These are phyloP conservation scores for Cercospora janseana DNA, from an alignment of 2,329 filamentous ascomycete genomes.

Conservation along the genomic window DNA sequence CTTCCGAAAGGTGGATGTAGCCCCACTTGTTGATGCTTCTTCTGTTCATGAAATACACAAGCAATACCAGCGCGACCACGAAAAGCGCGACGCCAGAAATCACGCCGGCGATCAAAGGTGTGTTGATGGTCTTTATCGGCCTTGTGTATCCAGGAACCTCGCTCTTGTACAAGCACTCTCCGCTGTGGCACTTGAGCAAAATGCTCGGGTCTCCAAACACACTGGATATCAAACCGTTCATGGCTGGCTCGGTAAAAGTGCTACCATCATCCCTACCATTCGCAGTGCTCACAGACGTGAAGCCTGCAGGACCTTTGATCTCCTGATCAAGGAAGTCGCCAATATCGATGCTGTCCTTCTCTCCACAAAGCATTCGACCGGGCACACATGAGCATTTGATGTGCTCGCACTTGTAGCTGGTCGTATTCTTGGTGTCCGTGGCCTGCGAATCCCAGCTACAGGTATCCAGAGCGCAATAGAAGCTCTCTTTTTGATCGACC, in stretches of 20 bases:
- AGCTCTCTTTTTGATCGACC: conserved; percentile 91
- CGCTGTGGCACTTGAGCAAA: conserved; percentile 73
- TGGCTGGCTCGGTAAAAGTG: conserved; percentile 83
- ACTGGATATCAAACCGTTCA: conserved; percentile 83
- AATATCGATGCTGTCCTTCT: conserved; percentile 87
- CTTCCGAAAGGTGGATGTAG: conserved; percentile 74
- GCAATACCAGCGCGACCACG: conserved; percentile 78
- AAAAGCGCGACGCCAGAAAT: conserved; percentile 86
- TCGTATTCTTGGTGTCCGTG: conserved; percentile 70
- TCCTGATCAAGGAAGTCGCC: conserved; percentile 78
- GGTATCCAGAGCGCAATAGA: conserved; percentile 85
- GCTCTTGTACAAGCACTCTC: conserved; percentile 90
- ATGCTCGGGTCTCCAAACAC: conserved; percentile 94
- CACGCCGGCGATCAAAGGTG: conserved; percentile 87
- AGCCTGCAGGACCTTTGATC: conserved; percentile 84
- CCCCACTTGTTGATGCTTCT: conserved; percentile 63
- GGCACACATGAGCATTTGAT: conserved; percentile 85
- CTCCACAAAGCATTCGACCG: conserved; percentile 90
- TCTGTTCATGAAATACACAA: conserved; percentile 84
- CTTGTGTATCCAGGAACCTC: conserved; percentile 87
- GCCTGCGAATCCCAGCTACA: conserved; percentile 73
- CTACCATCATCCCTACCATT: conserved; percentile 66
- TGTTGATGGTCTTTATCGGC: conserved; percentile 93
- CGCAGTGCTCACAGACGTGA: conserved; percentile 63
- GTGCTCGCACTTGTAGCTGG: conserved; percentile 78